These are phyloP conservation scores for Hanseniaspora singularis DNA, from an alignment of 805 yeast genomes.

Conservation along the genomic window DNA sequence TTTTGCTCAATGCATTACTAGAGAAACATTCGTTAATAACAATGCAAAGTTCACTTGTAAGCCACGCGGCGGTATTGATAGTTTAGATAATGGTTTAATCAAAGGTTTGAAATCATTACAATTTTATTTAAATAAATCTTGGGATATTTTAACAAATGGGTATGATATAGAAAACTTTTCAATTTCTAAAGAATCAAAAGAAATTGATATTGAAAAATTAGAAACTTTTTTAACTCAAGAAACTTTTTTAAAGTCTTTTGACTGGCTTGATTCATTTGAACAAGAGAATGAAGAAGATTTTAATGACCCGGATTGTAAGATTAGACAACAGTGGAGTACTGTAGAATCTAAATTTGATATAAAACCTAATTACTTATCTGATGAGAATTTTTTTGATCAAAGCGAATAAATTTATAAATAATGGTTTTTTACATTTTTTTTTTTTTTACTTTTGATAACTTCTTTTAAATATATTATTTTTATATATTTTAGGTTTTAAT, in stretches of 20 bases:
- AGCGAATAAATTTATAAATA: constrained; percentile 13
- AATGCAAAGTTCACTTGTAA: constrained; percentile 46
- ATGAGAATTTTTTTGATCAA: background rate
- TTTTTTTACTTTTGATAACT: background rate
- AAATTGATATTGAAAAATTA: constrained; percentile 14
- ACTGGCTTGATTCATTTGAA: constrained; percentile 33
- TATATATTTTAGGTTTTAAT: too few relatives aligned
- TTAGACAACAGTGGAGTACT: constrained; percentile 29
- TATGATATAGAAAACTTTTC: constrained; percentile 21
- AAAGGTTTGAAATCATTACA: constrained; percentile 67
- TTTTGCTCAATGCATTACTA: constrained; percentile 85
- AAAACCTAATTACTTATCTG: constrained; percentile 21
- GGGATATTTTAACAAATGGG: constrained; percentile 40
- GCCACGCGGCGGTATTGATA: constrained; percentile 45
- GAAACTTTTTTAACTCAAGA: constrained; percentile 14
- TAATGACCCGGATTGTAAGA: constrained; percentile 24
- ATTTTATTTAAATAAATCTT: constrained; percentile 53
- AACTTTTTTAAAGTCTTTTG: constrained; percentile 23
- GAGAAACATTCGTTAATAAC: constrained; percentile 36
- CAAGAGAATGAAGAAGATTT: constrained; percentile 26
- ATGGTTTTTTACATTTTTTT: constrained; percentile 10
- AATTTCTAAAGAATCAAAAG: constrained; percentile 21
- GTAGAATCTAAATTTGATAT: constrained; percentile 29
- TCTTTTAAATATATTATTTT: constrained; percentile 17
- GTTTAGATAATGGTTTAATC: constrained; percentile 71